A percentile compares a stretch with the other conserved stretches of the same genome.
Conservation (phyloP, 116 monocot genomes). For the Papilionanthe hybrid region DNA sequence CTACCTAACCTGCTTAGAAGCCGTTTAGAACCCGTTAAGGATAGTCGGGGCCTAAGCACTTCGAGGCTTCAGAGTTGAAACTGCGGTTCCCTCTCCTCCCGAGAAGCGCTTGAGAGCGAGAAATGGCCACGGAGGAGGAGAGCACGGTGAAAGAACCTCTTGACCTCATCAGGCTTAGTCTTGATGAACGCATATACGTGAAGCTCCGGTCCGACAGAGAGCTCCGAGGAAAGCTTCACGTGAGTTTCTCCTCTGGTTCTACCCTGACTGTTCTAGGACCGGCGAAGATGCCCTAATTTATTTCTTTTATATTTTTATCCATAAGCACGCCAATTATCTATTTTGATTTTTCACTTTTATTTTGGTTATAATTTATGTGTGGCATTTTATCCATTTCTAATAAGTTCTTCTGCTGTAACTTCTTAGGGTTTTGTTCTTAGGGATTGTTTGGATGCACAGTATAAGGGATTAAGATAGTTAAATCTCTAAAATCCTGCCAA, state of each 20-base stretch:
- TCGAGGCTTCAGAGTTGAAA: no score
- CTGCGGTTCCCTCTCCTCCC: no score
- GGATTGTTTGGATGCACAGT: neutral
- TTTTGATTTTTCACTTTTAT: neutral
- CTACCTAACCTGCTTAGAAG: no score
- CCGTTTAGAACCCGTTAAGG: no score
- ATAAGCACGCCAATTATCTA: neutral
- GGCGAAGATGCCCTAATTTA: neutral
- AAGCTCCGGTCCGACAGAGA: slow-evolving; percentile 61
- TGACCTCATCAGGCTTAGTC: slow-evolving; percentile 60
- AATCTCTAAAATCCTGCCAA: neutral
- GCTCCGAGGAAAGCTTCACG: slow-evolving; percentile 54
- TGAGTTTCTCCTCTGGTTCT: slow-evolving; percentile 1
- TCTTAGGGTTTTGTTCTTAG: neutral
- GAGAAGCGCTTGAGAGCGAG: neutral
- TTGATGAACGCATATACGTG: slow-evolving; percentile 63
- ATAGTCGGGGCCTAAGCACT: no score
- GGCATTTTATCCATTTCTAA: neutral
- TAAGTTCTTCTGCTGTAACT: neutral
- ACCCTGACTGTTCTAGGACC: neutral
- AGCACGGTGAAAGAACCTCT: slow-evolving; percentile 60
- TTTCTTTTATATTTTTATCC: neutral
- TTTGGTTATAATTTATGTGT: neutral
- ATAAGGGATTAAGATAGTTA: neutral
- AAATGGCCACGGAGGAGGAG: slow-evolving; percentile 53